Evolutionary conservation across 352 stramenopile species (phyloP).

Genomic region (Saprolegnia parasitica): DNA sequence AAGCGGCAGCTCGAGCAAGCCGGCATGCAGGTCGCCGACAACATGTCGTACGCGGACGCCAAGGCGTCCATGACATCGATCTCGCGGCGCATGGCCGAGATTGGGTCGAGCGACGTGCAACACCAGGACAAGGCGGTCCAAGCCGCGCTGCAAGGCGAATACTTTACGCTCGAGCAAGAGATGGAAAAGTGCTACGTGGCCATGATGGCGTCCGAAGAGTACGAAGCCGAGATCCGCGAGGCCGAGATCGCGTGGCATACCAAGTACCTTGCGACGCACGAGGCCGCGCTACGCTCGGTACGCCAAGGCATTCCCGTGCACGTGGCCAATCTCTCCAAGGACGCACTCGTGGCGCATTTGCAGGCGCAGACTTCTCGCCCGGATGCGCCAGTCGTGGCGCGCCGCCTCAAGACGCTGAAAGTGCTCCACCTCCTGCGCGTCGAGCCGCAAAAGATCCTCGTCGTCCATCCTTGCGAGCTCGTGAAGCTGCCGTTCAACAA

Average conservation of each 20-base stretch:
- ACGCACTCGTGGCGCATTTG: not conserved
- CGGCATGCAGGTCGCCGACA: constrained; percentile 4
- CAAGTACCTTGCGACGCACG: not conserved
- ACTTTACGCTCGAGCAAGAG: constrained; percentile 3
- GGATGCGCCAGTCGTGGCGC: not conserved
- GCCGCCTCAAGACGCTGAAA: not conserved
- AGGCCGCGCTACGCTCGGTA: not conserved
- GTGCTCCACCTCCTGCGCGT: not conserved
- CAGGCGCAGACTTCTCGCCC: not conserved
- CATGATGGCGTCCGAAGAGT: constrained; percentile 13
- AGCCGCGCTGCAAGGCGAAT: not conserved
- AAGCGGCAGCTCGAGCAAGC: constrained; percentile 11
- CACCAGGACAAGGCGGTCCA: not conserved
- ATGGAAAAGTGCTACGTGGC: constrained; percentile 13
- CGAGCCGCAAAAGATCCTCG: not conserved
- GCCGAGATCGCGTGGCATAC: not conserved
- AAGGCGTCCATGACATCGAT: not conserved
- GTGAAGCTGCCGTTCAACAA: constrained; percentile 6
- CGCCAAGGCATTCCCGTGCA: constrained; percentile 4
- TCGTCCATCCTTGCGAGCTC: constrained; percentile 6
- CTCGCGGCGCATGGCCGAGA: not conserved
- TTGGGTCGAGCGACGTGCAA: not conserved
- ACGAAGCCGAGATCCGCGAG: not conserved
- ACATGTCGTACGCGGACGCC: constrained; percentile 6
- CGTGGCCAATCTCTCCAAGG: not conserved